A percentile compares a stretch with the other conserved stretches of the same genome.
phyloP scores from a whole-genome alignment of 179 eudicot genomes.

The Patellifolia procumbens region DNA sequence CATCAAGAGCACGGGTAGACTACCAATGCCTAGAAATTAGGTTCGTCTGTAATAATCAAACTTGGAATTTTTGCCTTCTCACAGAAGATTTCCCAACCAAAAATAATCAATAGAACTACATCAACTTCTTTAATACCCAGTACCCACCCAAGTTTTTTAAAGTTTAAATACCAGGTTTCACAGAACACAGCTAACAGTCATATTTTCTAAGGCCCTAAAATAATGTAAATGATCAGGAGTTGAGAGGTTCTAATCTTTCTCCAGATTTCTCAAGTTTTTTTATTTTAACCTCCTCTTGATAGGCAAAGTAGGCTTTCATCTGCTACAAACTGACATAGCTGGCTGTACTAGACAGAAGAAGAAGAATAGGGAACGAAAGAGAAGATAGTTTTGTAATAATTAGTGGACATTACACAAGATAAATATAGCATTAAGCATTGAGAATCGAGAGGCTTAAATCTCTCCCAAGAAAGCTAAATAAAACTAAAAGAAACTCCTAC shows the following conservation, averaged over 20 bases:
- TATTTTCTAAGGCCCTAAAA: background rate
- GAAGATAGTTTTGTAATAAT: no score
- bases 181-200: background rate
- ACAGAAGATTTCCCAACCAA: background rate
- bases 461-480: no score
- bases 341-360: background rate
- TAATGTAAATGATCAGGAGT: background rate
- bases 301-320: background rate
- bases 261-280: background rate
- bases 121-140: background rate
- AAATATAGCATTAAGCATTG: no score
- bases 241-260: background rate
- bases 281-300: background rate
- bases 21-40: background rate
- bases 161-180: background rate
- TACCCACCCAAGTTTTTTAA: background rate
- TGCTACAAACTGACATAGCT: no score
- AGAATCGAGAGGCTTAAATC: no score
- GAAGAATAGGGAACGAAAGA: no score
- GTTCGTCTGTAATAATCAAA: background rate
- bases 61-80: background rate
- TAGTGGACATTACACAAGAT: no score
- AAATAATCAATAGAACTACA: background rate
- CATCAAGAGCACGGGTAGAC: background rate
- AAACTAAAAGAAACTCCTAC: no score